Percentiles rank a stretch among this genome's conserved stretches.
Conservation (phyloP, 2,329 filamentous ascomycete species). For the Colletotrichum cuscutae region DNA sequence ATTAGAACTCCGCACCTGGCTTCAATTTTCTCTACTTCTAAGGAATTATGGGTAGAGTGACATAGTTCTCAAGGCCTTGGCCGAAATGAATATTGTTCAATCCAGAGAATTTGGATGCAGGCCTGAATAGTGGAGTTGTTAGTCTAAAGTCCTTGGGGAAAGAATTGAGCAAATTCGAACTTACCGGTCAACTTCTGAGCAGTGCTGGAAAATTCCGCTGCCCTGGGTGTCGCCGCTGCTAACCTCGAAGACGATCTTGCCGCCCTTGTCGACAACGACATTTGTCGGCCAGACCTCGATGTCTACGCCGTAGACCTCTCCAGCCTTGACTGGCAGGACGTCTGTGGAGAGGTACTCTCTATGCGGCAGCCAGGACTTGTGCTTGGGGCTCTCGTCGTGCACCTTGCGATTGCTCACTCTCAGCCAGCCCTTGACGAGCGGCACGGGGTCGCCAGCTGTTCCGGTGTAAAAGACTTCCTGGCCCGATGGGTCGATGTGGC, state of each 20-base stretch:
- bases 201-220: constrained; percentile 65
- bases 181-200: constrained; percentile 58
- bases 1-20: no score
- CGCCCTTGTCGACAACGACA: constrained; percentile 59
- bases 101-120: constrained; percentile 50
- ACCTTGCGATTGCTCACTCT: constrained; percentile 66
- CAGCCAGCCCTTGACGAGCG: constrained; percentile 73
- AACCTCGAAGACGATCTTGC: constrained; percentile 65
- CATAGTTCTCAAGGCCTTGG: constrained; percentile 58
- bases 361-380: constrained; percentile 65
- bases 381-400: constrained; percentile 58
- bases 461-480: constrained; percentile 73
- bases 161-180: constrained; percentile 44
- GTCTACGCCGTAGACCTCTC: constrained; percentile 68
- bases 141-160: constrained; percentile 44
- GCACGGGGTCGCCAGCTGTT: constrained; percentile 71
- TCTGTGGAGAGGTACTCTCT: constrained; percentile 69
- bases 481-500: constrained; percentile 64
- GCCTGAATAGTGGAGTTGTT: constrained; percentile 59
- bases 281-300: constrained; percentile 75
- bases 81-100: constrained; percentile 65
- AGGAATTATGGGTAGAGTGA: constrained; percentile 64
- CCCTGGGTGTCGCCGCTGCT: constrained; percentile 68
- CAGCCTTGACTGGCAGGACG: constrained; percentile 62
- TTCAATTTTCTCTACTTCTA: background rate